Evolutionary conservation across 2,329 filamentous ascomycete genomes (phyloP).

Genomic region (Neopestalotiopsis sp.): DNA sequence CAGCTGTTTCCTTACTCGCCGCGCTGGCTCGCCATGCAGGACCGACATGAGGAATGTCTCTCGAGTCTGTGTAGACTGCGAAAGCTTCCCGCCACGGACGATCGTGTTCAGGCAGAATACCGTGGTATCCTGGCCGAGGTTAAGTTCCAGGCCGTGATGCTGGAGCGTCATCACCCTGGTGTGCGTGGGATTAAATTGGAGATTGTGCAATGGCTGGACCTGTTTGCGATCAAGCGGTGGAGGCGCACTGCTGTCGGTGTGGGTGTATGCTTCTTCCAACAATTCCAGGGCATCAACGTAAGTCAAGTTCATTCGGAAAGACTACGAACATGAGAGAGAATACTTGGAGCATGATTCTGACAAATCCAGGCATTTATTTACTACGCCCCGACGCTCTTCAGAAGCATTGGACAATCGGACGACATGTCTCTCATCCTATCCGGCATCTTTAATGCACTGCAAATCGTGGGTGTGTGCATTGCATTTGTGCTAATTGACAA

Average conservation of each 20-base stretch:
- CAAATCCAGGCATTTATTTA: conserved; percentile 45
- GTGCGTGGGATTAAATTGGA: conserved; percentile 45
- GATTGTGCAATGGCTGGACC: conserved; percentile 48
- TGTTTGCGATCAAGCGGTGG: conserved; percentile 50
- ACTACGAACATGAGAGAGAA: not conserved
- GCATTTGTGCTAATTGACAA: conserved; percentile 51
- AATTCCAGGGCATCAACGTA: conserved; percentile 45
- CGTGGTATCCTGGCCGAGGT: conserved; percentile 55
- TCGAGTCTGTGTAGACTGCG: conserved; percentile 42
- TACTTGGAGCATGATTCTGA: not conserved
- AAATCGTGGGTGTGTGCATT: conserved; percentile 54
- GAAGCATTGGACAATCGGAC: conserved; percentile 40
- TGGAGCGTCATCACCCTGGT: conserved; percentile 42
- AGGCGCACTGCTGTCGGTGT: conserved; percentile 45
- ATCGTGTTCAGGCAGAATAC: conserved; percentile 51
- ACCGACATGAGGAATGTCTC: conserved; percentile 44
- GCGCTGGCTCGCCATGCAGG: conserved; percentile 47
- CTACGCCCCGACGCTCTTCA: conserved; percentile 50
- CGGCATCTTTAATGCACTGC: conserved; percentile 45
- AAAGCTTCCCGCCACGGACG: conserved; percentile 45
- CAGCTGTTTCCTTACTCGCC: conserved; percentile 51
- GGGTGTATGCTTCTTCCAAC: conserved; percentile 49
- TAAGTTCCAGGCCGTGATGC: conserved; percentile 46
- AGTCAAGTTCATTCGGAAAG: not conserved
- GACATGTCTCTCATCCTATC: conserved; percentile 44